phyloP scores from a whole-genome alignment of 768 basidiomycete species.

The Boletus pseudopeckii region DNA sequence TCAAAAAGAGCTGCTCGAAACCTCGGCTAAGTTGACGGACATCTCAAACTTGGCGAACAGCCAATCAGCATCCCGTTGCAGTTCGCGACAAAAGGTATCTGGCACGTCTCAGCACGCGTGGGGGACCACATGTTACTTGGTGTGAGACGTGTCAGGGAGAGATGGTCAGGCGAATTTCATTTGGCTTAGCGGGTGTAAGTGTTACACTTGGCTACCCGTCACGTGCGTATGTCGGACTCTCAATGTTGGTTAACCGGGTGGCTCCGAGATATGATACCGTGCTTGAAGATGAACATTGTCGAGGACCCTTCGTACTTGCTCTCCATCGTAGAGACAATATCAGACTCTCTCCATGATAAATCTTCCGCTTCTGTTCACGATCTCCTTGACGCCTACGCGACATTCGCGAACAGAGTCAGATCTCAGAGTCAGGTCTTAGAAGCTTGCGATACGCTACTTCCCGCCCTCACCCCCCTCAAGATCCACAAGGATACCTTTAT shows the following conservation, averaged over 20 bases:
- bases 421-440: constrained; percentile 10
- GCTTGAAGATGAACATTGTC: neutral
- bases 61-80: too few species aligned
- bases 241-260: too few species aligned
- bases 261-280: too few species aligned
- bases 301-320: constrained; percentile 30
- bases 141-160: too few species aligned
- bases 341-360: constrained; percentile 41
- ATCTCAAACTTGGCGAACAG: too few species aligned
- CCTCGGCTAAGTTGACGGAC: too few species aligned
- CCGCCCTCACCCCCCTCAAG: constrained; percentile 31
- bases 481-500: constrained; percentile 34
- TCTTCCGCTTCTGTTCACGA: constrained; percentile 46
- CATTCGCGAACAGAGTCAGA: constrained; percentile 45
- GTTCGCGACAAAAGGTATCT: too few species aligned
- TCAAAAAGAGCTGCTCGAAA: too few species aligned
- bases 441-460: neutral
- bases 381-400: constrained; percentile 59
- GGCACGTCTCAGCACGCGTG: too few species aligned
- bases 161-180: too few species aligned
- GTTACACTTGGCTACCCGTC: neutral
- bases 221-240: neutral
- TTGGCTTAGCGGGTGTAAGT: too few species aligned
- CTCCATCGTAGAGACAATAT: constrained; percentile 46
- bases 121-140: too few species aligned